Conservation (phyloP, 2,329 filamentous ascomycete genomes). For the Cercospora beticola region DNA sequence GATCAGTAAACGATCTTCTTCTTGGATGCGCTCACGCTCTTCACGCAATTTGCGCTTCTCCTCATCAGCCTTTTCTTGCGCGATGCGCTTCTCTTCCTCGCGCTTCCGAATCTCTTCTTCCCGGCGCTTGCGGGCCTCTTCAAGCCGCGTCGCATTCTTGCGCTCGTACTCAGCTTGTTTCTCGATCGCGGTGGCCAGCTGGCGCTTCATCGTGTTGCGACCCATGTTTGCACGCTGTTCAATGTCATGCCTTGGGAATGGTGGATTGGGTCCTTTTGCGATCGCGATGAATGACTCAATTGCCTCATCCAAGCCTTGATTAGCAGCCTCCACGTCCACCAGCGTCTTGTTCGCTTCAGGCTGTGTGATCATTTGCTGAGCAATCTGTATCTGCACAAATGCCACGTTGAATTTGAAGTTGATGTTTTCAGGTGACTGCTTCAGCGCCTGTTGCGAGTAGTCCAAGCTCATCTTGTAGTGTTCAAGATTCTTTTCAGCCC, state of each 20-base stretch:
- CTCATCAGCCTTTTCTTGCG: constrained; percentile 68
- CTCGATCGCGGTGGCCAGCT: constrained; percentile 80
- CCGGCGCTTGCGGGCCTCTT: constrained; percentile 74
- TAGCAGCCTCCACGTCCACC: constrained; percentile 76
- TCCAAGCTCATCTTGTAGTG: constrained; percentile 65
- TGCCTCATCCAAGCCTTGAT: constrained; percentile 77
- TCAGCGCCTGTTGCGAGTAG: constrained; percentile 68
- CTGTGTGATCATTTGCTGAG: constrained; percentile 72
- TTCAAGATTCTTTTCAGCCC: constrained; percentile 63
- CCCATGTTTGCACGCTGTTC: constrained; percentile 98
- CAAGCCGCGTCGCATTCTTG: constrained; percentile 84
- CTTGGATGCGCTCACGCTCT: constrained; percentile 77
- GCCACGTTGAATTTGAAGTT: constrained; percentile 98
- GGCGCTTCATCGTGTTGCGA: constrained; percentile 87
- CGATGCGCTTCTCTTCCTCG: constrained; percentile 71
- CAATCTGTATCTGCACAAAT: constrained; percentile 94
- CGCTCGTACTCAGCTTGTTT: constrained; percentile 89
- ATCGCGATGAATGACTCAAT: constrained; percentile 67
- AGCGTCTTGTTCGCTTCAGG: constrained; percentile 74
- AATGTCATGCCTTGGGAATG: constrained; percentile 85
- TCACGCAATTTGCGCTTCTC: constrained; percentile 78
- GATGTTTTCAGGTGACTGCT: constrained; percentile 69
- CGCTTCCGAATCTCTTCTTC: constrained; percentile 76
- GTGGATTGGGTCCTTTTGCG: constrained; percentile 63
- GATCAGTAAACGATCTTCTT: constrained; percentile 69